Base-by-base conservation (phyloP, 2,329 filamentous ascomycete genomes). In the Chaetomiaceae sp. region DNA sequence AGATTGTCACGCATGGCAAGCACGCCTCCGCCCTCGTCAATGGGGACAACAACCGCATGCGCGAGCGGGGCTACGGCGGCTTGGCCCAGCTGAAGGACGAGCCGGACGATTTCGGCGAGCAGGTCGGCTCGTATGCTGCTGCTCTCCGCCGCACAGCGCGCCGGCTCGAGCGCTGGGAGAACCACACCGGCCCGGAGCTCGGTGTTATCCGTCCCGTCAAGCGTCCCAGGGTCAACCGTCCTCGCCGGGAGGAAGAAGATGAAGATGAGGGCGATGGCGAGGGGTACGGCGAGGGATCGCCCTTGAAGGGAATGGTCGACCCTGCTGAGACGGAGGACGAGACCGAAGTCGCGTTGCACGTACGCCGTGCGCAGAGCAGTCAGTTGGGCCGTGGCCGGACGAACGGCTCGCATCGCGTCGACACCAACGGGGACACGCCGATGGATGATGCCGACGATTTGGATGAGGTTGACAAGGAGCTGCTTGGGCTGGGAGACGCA, bases 51-150 rank as follows among this genome's bases (percentile, higher is more conserved):
- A 62, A 64, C 50, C 51, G 65, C 16, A 83, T 83, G 59, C 72
- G 76, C 31, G 78, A 82, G 62, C 71, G 71, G 54, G 81, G 82
- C 6, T 72, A 82, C 47, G 79, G 76, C n/a, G 88, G 83, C 1
- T 74, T 88, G 34, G 80, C 78, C 46, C 82, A 79, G 27, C 70
- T 87, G 0, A 69, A 69, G 17, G 68, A 70, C 14, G 87, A 91
- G 63, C 68, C 75, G 0, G 85, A 89, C 55, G 87, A 92, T 67
- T 87, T 83, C 58, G 88, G 88, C 38, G 88, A 92, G 65, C 86
- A 92, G 65, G 75, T 82, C 5, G 76, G 77, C 48, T 75, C 80
- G 1, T 84, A 87, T 51, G 78, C 82, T 4, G 81, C 85, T 10
- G 78, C 86, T 7, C 69, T 92, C 16, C 73, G 83, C 47, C 77